Conservation (phyloP, 768 basidiomycete species). For the Boletus huronensis region DNA sequence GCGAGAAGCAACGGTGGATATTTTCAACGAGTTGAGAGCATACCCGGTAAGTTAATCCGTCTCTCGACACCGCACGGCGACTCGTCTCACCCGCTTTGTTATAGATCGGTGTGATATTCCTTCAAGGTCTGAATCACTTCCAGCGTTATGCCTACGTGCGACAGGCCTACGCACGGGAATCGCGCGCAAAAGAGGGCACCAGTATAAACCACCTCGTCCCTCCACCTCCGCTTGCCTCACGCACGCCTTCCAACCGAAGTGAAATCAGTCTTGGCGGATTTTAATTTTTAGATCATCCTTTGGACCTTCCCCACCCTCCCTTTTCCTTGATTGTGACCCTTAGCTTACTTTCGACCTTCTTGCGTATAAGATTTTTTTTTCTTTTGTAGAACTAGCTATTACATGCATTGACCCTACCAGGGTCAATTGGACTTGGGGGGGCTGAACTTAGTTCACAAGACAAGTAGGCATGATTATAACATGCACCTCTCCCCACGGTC, state of each 20-base stretch:
- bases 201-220: constrained; percentile 30
- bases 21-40: constrained; percentile 75
- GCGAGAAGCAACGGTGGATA: constrained; percentile 75
- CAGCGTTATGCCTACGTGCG: constrained; percentile 86
- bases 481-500: constrained; percentile 20
- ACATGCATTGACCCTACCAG: neutral
- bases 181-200: constrained; percentile 31
- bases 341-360: constrained; percentile 32
- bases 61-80: neutral
- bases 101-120: constrained; percentile 75
- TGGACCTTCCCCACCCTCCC: neutral
- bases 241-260: constrained; percentile 46
- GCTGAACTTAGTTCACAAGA: neutral
- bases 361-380: constrained; percentile 21
- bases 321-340: neutral
- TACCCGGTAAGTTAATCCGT: constrained; percentile 57
- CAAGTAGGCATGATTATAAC: neutral
- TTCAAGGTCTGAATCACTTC: constrained; percentile 82
- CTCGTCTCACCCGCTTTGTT: neutral
- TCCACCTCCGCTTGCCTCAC: constrained; percentile 30
- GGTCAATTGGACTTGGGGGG: neutral
- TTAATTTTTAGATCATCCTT: constrained; percentile 14
- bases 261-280: constrained; percentile 40
- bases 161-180: constrained; percentile 69
- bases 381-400: neutral